Evolutionary conservation across 257 asterid species (phyloP).

Genomic region (Echites panduratus): DNA sequence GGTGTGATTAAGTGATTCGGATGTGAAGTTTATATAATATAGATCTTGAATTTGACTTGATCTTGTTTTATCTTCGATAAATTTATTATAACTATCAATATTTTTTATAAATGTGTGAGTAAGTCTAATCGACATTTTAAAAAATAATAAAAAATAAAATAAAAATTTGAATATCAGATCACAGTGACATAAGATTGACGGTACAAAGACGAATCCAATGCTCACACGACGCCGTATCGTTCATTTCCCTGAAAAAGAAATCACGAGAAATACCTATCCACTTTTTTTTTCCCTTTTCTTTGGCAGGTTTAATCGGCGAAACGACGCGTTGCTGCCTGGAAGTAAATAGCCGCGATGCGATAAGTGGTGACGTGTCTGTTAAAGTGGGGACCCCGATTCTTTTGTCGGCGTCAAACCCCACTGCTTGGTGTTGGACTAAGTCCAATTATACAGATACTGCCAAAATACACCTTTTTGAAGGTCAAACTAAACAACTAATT

Average conservation of each 20-base stretch:
- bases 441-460: constrained; percentile 21
- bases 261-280: neutral
- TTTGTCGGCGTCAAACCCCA: constrained; percentile 19
- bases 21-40: too few species aligned
- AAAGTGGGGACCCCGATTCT: constrained; percentile 6
- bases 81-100: too few species aligned
- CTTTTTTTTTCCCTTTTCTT: neutral
- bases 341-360: neutral
- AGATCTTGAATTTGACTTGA: too few species aligned
- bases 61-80: too few species aligned
- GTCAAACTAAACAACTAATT: constrained; percentile 5
- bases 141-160: too few species aligned
- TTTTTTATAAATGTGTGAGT: too few species aligned
- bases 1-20: too few species aligned
- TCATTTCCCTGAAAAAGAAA: neutral
- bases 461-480: constrained; percentile 47
- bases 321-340: neutral
- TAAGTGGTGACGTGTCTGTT: constrained; percentile 21
- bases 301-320: neutral
- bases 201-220: neutral
- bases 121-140: too few species aligned
- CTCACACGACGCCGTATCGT: neutral
- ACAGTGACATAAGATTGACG: constrained; percentile 4
- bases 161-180: constrained; percentile 8
- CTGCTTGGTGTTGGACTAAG: constrained; percentile 23